Conservation (phyloP, 2,329 filamentous ascomycete species). For the Trichoderma citrinoviride region DNA sequence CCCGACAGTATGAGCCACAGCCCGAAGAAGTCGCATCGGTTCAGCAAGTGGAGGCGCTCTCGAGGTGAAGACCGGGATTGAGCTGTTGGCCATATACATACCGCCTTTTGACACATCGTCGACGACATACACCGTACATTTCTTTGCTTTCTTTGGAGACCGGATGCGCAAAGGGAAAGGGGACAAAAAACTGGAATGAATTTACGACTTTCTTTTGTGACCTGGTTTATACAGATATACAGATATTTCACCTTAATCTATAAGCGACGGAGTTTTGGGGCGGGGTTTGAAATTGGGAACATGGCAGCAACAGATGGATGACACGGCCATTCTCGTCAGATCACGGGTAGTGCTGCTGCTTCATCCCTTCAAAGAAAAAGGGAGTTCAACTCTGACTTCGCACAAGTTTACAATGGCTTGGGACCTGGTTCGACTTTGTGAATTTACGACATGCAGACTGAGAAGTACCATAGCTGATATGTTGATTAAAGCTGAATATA, state of each 20-base stretch:
- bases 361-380: not conserved
- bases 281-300: not conserved
- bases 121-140: not conserved
- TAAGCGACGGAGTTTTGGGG: conserved; percentile 28
- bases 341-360: not conserved
- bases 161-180: not conserved
- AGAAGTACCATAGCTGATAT: not conserved
- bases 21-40: conserved; percentile 28
- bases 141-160: not conserved
- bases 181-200: conserved; percentile 19
- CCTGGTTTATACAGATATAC: not conserved
- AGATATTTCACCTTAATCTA: conserved; percentile 12
- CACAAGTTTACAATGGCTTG: not conserved
- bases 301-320: not conserved
- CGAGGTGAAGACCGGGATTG: not conserved
- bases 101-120: conserved; percentile 16
- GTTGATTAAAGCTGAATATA: not conserved
- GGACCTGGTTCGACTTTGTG: not conserved
- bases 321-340: not conserved
- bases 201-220: conserved; percentile 22
- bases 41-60: conserved; percentile 18
- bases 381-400: not conserved
- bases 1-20: conserved; percentile 34
- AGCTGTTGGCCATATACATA: not conserved
- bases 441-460: not conserved